Base-by-base conservation (phyloP, 208 protist species). In the Trypanosoma lewisi region DNA sequence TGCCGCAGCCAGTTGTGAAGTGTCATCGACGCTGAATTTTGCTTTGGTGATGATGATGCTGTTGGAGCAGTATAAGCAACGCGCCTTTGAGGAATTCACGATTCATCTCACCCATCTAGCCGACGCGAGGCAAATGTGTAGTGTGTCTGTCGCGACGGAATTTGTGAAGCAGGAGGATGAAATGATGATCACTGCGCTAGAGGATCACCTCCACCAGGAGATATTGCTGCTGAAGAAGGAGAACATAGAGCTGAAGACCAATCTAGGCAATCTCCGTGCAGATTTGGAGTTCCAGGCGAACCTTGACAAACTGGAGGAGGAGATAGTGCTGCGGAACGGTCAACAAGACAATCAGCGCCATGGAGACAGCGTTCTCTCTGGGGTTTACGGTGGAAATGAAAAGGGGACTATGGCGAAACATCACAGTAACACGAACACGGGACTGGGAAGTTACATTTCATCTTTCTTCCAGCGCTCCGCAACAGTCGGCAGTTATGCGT, bases 241-340 rank as follows among this genome's bases (percentile, higher is more conserved):
- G 42, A 72, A 73, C 12, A 19, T 36, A 28, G 67, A 74, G 53
- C 37, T 66, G 9, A 58, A 62, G 33, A 59, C 70, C 28, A 67
- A 78, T 17, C 62, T 87, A 3, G 42, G 52, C 12, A 71, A 78
- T 25, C 67, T 87, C 1, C 69, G 68, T 14, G 75, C 87, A 19
- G 57, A 85, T 39, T 62, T 83, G 0, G 80, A 87, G 39, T 85
- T 87, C 55, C 63, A 72, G 52, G 53, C 51, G 4, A 85, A 60
- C 36, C 51, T 91, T 31, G 79, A 85, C 27, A 50, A 77, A 6
- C 71, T 72, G 23, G 77, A 90, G 33, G 63, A 49, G 8, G 55
- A 63, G 19, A 56, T 63, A 8, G 14, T 27, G 45, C n/a, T 33
- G 17, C 44, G 41, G 9, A 58, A 42, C 28, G 12, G 5, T 30